These are phyloP conservation scores for Venturia aucupariae DNA, from an alignment of 2,329 filamentous ascomycete genomes.

Conservation along the genomic window DNA sequence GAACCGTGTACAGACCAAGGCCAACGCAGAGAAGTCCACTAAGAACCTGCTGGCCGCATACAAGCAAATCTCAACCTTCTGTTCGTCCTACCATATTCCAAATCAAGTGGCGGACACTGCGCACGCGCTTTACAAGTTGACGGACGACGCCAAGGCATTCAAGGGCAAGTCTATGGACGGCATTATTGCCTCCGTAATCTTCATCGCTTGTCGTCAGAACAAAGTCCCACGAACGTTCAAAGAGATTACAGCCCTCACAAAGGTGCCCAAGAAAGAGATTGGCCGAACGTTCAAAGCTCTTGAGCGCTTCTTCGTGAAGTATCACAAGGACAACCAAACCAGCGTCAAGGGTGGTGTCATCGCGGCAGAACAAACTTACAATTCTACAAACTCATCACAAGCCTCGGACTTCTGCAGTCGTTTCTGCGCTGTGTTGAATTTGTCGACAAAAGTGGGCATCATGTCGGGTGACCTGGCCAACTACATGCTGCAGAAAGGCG, in stretches of 20 bases:
- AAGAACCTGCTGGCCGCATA: constrained; percentile 73
- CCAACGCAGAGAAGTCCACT: constrained; percentile 70
- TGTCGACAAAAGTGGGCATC: constrained; percentile 61
- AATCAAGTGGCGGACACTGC: constrained; percentile 78
- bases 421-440: constrained; percentile 54
- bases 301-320: constrained; percentile 72
- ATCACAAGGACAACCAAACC: constrained; percentile 34
- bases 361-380: constrained; percentile 51
- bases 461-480: constrained; percentile 71
- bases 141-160: constrained; percentile 85
- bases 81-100: constrained; percentile 74
- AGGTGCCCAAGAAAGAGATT: constrained; percentile 95
- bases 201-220: constrained; percentile 91
- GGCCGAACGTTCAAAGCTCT: constrained; percentile 89
- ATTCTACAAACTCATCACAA: constrained; percentile 65
- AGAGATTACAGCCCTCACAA: constrained; percentile 88
- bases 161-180: constrained; percentile 93
- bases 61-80: constrained; percentile 79
- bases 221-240: constrained; percentile 76
- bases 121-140: constrained; percentile 91
- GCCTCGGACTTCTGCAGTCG: constrained; percentile 79
- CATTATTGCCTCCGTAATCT: constrained; percentile 92
- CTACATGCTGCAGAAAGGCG: constrained; percentile 65
- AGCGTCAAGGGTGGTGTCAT: constrained; percentile 31
- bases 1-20: constrained; percentile 74